Conservation (phyloP, 352 stramenopile species). For the Globisporangium nodosum region DNA sequence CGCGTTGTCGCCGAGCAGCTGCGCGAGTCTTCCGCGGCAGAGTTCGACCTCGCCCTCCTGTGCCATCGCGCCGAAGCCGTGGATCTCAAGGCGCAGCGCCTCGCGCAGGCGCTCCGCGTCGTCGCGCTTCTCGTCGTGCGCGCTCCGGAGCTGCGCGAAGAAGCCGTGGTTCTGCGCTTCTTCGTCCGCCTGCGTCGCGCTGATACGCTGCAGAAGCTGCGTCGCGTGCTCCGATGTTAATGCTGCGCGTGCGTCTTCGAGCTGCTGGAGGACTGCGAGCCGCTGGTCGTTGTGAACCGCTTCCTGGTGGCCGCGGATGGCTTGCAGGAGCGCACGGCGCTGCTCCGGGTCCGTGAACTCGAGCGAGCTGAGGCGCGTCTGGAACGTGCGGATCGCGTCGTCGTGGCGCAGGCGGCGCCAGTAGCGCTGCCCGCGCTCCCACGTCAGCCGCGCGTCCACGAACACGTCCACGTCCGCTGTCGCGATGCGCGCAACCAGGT, state of each 20-base stretch:
- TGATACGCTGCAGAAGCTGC: conserved; percentile 36
- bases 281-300: conserved; percentile 44
- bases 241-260: conserved; percentile 30
- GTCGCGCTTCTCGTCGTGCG: conserved; percentile 33
- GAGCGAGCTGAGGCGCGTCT: conserved; percentile 42
- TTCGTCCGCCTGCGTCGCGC: conserved; percentile 53
- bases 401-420: conserved; percentile 81
- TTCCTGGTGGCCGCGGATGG: conserved; percentile 51
- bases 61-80: conserved; percentile 58
- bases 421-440: conserved; percentile 46
- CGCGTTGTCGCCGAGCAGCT: conserved; percentile 32
- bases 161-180: conserved; percentile 56
- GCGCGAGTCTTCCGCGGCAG: conserved; percentile 23
- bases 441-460: conserved; percentile 43
- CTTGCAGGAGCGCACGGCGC: conserved; percentile 39
- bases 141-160: conserved; percentile 36
- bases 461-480: conserved; percentile 67
- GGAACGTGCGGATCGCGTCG: conserved; percentile 61
- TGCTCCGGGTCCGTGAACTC: conserved; percentile 71
- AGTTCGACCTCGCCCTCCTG: conserved; percentile 41
- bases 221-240: conserved; percentile 40
- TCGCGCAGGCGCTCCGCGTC: conserved; percentile 37
- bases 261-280: conserved; percentile 36
- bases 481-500: conserved; percentile 60
- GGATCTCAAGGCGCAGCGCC: conserved; percentile 43